These are phyloP conservation scores for Desmodesmus armatus DNA, from an alignment of 139 green algal genomes.

Conservation along the genomic window DNA sequence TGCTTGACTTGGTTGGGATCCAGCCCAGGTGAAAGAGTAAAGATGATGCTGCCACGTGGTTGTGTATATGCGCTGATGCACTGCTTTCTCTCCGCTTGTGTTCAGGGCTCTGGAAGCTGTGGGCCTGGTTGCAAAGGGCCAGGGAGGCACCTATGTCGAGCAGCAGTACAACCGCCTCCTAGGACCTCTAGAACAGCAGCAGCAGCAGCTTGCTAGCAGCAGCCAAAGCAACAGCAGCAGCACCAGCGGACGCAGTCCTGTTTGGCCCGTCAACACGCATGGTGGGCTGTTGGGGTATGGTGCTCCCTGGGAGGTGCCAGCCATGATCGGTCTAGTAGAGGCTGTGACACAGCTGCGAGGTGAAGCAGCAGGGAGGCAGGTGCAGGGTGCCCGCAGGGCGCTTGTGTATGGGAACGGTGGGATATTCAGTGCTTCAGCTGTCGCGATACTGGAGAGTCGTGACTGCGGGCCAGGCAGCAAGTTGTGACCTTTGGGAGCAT, in stretches of 20 bases:
- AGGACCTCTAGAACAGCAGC: slow-evolving; percentile 3
- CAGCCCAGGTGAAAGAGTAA: background rate
- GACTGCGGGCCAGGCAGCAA: background rate
- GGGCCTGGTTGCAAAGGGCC: slow-evolving; percentile 7
- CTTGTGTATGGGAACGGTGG: slow-evolving; percentile 50
- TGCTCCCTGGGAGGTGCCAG: slow-evolving; percentile 47
- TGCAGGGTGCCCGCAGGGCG: slow-evolving; percentile 20
- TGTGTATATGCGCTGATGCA: background rate
- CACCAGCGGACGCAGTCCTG: no score
- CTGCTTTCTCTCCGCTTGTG: background rate
- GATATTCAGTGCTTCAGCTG: slow-evolving; percentile 36
- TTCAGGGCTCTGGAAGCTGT: slow-evolving; percentile 42
- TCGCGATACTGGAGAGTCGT: slow-evolving; percentile 35
- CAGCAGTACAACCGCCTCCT: background rate
- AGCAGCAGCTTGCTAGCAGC: slow-evolving; percentile 17
- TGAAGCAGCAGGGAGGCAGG: slow-evolving; percentile 39
- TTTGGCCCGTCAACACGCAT: slow-evolving; percentile 47
- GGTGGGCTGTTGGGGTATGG: slow-evolving; percentile 44
- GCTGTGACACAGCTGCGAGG: slow-evolving; percentile 34
- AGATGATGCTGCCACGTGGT: no score
- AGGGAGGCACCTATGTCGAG: slow-evolving; percentile 26
- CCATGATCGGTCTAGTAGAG: slow-evolving; percentile 43
- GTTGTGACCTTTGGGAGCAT: background rate
- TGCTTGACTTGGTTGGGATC: no score
- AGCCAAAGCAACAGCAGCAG: slow-evolving; percentile 21